Evolutionary conservation across 2,329 filamentous ascomycete genomes (phyloP), one percentile per base, ranked within the genome.

Genomic region (Colletotrichum costaricense): DNA sequence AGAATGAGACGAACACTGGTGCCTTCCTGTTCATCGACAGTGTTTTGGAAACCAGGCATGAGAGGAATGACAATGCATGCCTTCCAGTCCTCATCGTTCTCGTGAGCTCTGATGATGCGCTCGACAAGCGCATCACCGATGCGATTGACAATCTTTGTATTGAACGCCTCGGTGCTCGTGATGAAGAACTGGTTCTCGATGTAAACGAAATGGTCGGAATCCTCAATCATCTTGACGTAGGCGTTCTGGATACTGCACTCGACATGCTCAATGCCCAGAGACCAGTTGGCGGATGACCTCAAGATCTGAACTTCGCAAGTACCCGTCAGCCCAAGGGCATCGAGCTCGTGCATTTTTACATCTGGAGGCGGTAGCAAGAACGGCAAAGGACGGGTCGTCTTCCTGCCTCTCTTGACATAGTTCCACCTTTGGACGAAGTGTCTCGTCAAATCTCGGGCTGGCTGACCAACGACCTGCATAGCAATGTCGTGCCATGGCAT

Each of bases 161-260:
- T 94, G 77, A 98, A 92, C 5, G 95, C 95, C 79, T 97, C 93
- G 63, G 94, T 97, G 76, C 94, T 97, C 46, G 94, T 97, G 81
- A 99, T 94, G 85, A 97, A 99, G 84, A 98, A 99, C 80, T 99
- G 97, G 80, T 99, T 99, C 82, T 99, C 97, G 76, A 98, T 98
- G 83, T 99, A 98, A 64, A 98, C 94, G 79, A 98, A 98, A 81
- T 98, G 97, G 60, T 99, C 95, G 2, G 95, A 98, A 76, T 96
- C 93, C 76, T 97, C 93, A 77, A 99, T 99, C 86, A 97, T 91
- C 81, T 97, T 97, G 77, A 97, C 90, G 79, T 98, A 98, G 4
- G 97, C 96, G 75, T 93, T 97, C 88, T 97, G 95, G 80, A 99
- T 98, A 80, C 96, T 98, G 82, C 95, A 93, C 81, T 99, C 97